A percentile compares a stretch with the other conserved stretches of the same genome.
These are phyloP conservation scores for Cladosporium sp. DNA, from an alignment of 2,329 filamentous ascomycete species.

Conservation along the genomic window DNA sequence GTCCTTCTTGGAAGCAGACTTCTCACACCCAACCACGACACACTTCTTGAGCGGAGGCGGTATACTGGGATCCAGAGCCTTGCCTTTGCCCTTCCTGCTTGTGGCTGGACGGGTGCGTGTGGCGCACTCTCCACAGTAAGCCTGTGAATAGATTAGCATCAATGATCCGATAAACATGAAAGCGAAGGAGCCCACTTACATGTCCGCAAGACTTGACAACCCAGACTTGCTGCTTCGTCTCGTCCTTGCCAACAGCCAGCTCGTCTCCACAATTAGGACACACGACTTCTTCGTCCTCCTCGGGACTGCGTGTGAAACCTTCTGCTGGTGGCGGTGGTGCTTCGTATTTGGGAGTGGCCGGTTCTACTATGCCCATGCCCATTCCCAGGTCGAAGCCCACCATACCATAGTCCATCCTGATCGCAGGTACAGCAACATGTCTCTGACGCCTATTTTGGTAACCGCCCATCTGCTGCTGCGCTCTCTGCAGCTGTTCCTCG, in stretches of 20 bases:
- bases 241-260: conserved; percentile 66
- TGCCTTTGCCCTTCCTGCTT: conserved; percentile 36
- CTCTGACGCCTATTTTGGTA: neutral
- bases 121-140: conserved; percentile 51
- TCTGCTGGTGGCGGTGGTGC: conserved; percentile 60
- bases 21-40: conserved; percentile 42
- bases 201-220: conserved; percentile 87
- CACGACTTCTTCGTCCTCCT: conserved; percentile 67
- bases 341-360: conserved; percentile 51
- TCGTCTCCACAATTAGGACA: conserved; percentile 87
- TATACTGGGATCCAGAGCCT: conserved; percentile 24
- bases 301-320: conserved; percentile 78
- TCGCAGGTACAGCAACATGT: neutral
- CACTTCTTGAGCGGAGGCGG: conserved; percentile 42
- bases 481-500: neutral
- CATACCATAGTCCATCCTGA: conserved; percentile 35
- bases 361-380: conserved; percentile 22
- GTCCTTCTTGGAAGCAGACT: conserved; percentile 27
- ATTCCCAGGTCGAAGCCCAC: conserved; percentile 43
- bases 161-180: neutral
- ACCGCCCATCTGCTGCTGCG: neutral
- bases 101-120: conserved; percentile 28
- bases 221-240: conserved; percentile 82
- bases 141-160: conserved; percentile 30
- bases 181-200: conserved; percentile 52